A percentile compares a stretch with the other conserved stretches of the same genome.
Conservation (phyloP, 768 basidiomycete species). For the Lentinula aciculospora region DNA sequence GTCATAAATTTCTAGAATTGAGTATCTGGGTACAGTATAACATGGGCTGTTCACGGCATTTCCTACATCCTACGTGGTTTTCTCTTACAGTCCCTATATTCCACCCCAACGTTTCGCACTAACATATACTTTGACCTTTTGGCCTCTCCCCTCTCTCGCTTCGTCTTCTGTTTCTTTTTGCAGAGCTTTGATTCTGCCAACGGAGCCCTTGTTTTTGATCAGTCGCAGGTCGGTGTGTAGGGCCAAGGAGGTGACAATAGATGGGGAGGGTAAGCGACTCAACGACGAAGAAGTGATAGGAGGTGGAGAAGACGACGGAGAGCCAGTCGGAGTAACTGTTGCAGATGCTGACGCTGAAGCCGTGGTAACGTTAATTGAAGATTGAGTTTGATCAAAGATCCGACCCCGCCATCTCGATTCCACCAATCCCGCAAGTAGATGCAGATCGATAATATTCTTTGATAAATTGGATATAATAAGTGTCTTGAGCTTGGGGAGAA, state of each 20-base stretch:
- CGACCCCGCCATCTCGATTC: constrained; percentile 1
- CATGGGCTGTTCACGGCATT: too few species aligned
- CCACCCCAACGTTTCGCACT: constrained; percentile 2
- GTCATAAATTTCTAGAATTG: too few species aligned
- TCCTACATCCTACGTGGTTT: too few species aligned
- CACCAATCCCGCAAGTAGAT: neutral
- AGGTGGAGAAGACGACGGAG: neutral
- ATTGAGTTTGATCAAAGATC: neutral
- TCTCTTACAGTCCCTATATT: too few species aligned
- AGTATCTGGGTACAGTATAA: too few species aligned
- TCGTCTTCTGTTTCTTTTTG: neutral
- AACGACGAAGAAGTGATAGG: neutral
- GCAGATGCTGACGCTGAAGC: neutral
- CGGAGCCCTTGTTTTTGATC: constrained; percentile 3
- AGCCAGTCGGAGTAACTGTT: neutral
- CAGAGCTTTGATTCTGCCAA: neutral
- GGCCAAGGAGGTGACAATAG: neutral
- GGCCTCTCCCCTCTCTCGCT: neutral
- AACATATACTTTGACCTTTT: neutral
- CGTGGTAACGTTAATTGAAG: neutral
- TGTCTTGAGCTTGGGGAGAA: neutral
- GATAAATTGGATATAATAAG: neutral
- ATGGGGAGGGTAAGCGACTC: neutral
- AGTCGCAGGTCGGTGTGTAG: neutral
- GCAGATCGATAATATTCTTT: neutral